Evolutionary conservation across 1,284 basidiomycete genomes (phyloP).

Genomic region (Entoloma clypeatum): DNA sequence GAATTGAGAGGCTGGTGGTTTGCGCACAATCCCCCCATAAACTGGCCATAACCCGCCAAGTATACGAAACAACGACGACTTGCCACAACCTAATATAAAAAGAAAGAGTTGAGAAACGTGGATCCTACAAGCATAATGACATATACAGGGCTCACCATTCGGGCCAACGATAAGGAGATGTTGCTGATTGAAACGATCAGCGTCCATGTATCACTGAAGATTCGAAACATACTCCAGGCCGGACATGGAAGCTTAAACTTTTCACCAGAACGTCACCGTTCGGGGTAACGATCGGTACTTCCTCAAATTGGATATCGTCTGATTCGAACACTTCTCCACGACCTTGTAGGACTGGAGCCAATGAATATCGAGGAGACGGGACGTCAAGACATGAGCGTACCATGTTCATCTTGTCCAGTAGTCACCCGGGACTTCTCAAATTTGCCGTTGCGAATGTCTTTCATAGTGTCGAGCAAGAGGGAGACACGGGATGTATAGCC

Average conservation of each 20-base stretch:
- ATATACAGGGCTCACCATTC: slow-evolving; percentile 54
- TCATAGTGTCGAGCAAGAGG: slow-evolving; percentile 88
- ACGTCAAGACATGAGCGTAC: slow-evolving; percentile 45
- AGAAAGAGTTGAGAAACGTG: slow-evolving; percentile 1
- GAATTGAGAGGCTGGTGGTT: slow-evolving; percentile 87
- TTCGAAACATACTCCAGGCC: slow-evolving; percentile 69
- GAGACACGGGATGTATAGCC: slow-evolving; percentile 94
- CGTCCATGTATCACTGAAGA: slow-evolving; percentile 9
- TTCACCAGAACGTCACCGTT: slow-evolving; percentile 91
- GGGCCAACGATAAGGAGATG: slow-evolving; percentile 90
- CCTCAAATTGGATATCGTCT: slow-evolving; percentile 87
- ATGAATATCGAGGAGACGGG: slow-evolving; percentile 1
- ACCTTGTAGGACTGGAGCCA: slow-evolving; percentile 65
- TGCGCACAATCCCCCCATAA: slow-evolving; percentile 91
- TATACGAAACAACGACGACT: slow-evolving; percentile 90
- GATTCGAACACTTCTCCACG: slow-evolving; percentile 81
- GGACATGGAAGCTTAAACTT: slow-evolving; percentile 85
- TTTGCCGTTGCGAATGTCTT: slow-evolving; percentile 79
- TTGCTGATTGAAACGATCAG: slow-evolving; percentile 47
- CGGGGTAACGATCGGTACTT: slow-evolving; percentile 94
- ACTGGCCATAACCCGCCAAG: slow-evolving; percentile 97
- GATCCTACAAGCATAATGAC: background rate
- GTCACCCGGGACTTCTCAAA: slow-evolving; percentile 87
- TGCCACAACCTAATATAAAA: slow-evolving; percentile 78
- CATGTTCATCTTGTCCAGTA: slow-evolving; percentile 75